Evolutionary conservation across 2,329 filamentous ascomycete genomes (phyloP).

Genomic region (Trichoderma aggressivum): DNA sequence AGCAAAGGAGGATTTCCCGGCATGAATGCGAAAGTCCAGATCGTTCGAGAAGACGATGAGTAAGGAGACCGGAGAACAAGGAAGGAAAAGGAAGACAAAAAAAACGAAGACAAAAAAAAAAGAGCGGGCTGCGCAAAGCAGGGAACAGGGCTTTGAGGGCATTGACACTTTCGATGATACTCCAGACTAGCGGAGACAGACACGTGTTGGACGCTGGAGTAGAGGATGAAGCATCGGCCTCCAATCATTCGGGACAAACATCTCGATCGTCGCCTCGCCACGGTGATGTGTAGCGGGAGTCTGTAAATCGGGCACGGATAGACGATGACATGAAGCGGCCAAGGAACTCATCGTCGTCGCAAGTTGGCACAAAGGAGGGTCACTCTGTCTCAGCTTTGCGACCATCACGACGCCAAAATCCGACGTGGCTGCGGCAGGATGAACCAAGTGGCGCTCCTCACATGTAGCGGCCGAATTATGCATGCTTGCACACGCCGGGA

Average conservation of each 20-base stretch:
- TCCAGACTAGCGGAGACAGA: not conserved
- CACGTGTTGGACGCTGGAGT: conserved; percentile 3
- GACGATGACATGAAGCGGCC: conserved; percentile 1
- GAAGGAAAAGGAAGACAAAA: not conserved
- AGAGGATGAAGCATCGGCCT: not conserved
- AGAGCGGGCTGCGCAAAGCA: not conserved
- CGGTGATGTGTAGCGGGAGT: conserved; percentile 10
- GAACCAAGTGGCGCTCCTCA: not conserved
- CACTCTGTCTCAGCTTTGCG: conserved; percentile 9
- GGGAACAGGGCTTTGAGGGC: not conserved
- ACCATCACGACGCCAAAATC: not conserved
- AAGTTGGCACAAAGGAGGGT: conserved; percentile 13
- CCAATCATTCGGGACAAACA: not conserved
- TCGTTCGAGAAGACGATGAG: conserved; percentile 5
- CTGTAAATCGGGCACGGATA: not conserved
- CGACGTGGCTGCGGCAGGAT: not conserved
- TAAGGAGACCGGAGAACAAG: not conserved
- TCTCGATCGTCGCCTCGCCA: not conserved
- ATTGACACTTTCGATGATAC: not conserved
- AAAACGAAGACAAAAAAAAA: not conserved
- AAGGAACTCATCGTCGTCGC: conserved; percentile 3
- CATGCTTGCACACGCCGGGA: not conserved
- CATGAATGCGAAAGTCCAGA: not conserved
- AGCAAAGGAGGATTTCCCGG: conserved; percentile 3
- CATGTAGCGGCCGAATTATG: not conserved